Percentiles rank a stretch among this genome's conserved stretches.
phyloP scores from a whole-genome alignment of 139 green algal genomes.

The Micromonas commoda region DNA sequence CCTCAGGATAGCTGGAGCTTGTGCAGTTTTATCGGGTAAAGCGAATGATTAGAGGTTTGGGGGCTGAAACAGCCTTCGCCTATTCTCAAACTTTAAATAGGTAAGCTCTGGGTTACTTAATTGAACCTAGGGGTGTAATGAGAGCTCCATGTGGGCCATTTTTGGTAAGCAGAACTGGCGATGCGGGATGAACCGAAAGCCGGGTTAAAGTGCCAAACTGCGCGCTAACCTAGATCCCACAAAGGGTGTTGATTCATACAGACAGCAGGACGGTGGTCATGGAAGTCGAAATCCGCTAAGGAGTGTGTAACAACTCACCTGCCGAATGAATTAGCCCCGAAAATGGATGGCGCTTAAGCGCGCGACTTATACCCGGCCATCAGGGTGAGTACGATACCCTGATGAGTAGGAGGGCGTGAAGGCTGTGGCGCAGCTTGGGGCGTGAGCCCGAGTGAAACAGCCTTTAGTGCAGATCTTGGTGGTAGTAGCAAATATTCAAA shows the following conservation, averaged over 20 bases:
- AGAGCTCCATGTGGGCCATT: slow-evolving; percentile 82
- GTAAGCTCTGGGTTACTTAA: slow-evolving; percentile 77
- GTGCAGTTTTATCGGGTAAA: slow-evolving; percentile 83
- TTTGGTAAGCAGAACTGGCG: slow-evolving; percentile 96
- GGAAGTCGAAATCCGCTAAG: slow-evolving; percentile 96
- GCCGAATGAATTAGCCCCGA: slow-evolving; percentile 93
- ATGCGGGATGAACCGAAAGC: slow-evolving; percentile 92
- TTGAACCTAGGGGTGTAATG: slow-evolving; percentile 71
- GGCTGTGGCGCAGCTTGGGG: slow-evolving; percentile 67
- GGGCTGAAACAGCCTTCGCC: slow-evolving; percentile 75
- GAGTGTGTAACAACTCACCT: slow-evolving; percentile 97
- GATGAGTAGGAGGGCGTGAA: slow-evolving; percentile 87
- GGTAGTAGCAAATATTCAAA: slow-evolving; percentile 93
- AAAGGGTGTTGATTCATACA: slow-evolving; percentile 92
- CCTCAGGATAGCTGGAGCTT: slow-evolving; percentile 83
- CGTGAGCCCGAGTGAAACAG: slow-evolving; percentile 77
- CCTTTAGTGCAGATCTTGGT: slow-evolving; percentile 88
- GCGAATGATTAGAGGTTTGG: slow-evolving; percentile 86
- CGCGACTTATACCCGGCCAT: slow-evolving; percentile 79
- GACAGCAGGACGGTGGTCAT: slow-evolving; percentile 93
- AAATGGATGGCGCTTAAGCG: slow-evolving; percentile 95
- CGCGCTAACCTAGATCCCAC: slow-evolving; percentile 88
- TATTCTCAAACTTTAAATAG: slow-evolving; percentile 96
- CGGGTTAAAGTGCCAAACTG: slow-evolving; percentile 80
- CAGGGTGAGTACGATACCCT: slow-evolving; percentile 68